Conservation (phyloP, 495 filamentous ascomycete species). For the Talaromyces thailandensis region DNA sequence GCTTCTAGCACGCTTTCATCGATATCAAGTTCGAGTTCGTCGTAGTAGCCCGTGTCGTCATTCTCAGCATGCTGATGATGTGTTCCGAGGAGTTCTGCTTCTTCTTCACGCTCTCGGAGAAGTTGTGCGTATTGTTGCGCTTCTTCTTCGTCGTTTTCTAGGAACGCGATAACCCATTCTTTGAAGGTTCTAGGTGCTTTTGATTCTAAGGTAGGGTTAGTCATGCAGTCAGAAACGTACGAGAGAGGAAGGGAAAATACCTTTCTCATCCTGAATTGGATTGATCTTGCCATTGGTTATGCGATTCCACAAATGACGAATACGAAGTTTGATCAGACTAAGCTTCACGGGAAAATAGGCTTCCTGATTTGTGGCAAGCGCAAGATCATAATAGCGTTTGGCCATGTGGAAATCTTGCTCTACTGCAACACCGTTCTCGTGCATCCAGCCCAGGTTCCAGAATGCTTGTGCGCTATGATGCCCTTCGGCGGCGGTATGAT, state of each 20-base stretch:
- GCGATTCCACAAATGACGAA: slow-evolving; percentile 86
- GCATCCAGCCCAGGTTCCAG: slow-evolving; percentile 99
- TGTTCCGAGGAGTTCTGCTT: slow-evolving; percentile 44
- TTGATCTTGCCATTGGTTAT: slow-evolving; percentile 84
- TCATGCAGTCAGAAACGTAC: neutral
- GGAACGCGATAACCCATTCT: slow-evolving; percentile 79
- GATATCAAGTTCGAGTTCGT: slow-evolving; percentile 49
- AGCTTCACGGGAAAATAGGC: slow-evolving; percentile 92
- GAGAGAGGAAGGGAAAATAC: slow-evolving; percentile 32
- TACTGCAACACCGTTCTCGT: slow-evolving; percentile 91
- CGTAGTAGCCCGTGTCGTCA: slow-evolving; percentile 54
- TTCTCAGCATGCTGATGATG: slow-evolving; percentile 29
- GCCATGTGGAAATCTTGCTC: slow-evolving; percentile 96
- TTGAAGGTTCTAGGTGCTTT: slow-evolving; percentile 65
- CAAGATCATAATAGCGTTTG: slow-evolving; percentile 91
- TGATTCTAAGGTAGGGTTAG: slow-evolving; percentile 31
- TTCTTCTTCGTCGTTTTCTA: slow-evolving; percentile 58
- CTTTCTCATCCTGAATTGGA: slow-evolving; percentile 77
- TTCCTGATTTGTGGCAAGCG: slow-evolving; percentile 82
- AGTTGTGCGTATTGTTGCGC: slow-evolving; percentile 37
- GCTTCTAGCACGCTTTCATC: slow-evolving; percentile 77
- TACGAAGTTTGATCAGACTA: slow-evolving; percentile 74
- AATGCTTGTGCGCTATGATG: slow-evolving; percentile 89
- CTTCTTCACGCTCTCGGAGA: slow-evolving; percentile 48
- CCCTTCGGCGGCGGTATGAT: slow-evolving; percentile 81